A percentile compares a stretch with the other conserved stretches of the same genome.
Conservation (phyloP, 169 alveolate genomes). For the Cryptosporidium tyzzeri region DNA sequence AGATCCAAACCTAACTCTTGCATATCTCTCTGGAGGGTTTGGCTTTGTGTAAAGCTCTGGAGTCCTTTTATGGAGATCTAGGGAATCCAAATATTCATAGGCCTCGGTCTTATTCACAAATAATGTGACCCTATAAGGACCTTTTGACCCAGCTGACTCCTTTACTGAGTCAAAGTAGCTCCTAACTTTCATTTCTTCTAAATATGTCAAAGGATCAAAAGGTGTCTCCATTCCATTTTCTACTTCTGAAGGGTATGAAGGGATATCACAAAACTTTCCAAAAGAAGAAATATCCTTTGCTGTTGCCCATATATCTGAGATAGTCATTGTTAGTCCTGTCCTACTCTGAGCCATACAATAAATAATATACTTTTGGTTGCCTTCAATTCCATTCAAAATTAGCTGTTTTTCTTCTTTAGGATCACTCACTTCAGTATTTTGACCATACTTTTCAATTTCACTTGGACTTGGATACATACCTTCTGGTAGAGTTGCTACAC, state of each 20-base stretch:
- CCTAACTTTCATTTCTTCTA: conserved; percentile 81
- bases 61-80: conserved; percentile 16
- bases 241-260: conserved; percentile 74
- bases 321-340: conserved; percentile 77
- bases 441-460: conserved; percentile 79
- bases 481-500: conserved; percentile 81
- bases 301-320: conserved; percentile 80
- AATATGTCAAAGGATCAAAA: conserved; percentile 80
- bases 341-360: conserved; percentile 79
- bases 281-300: conserved; percentile 80
- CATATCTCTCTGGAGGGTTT: conserved; percentile 78
- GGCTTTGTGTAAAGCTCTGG: conserved; percentile 72
- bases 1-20: conserved; percentile 81
- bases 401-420: conserved; percentile 49
- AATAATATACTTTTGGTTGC: conserved; percentile 79
- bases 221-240: conserved; percentile 77
- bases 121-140: conserved; percentile 80
- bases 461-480: conserved; percentile 78
- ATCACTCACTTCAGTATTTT: conserved; percentile 68
- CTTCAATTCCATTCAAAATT: conserved; percentile 79
- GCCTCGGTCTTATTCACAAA: conserved; percentile 78
- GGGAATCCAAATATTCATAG: conserved; percentile 75
- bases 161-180: conserved; percentile 78
- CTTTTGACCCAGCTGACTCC: conserved; percentile 72
- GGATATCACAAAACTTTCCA: conserved; percentile 82